A percentile compares a stretch with the other conserved stretches of the same genome.
These are phyloP conservation scores for Chlamydomonas schloesseri DNA, from an alignment of 139 green algal genomes.

Conservation along the genomic window DNA sequence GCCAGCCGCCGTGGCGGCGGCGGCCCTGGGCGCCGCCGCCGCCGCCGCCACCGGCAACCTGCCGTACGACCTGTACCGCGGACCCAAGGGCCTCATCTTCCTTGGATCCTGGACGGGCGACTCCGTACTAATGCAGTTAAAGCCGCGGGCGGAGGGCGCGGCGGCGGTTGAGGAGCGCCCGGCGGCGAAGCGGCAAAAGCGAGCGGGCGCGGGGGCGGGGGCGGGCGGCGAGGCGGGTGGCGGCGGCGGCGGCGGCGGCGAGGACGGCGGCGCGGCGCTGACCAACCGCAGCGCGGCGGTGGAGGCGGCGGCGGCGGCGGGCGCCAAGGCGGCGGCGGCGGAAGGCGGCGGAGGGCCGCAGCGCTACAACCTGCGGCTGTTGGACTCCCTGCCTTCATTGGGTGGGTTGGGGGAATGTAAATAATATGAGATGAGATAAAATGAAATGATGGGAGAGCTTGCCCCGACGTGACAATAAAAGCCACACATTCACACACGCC, in stretches of 20 bases:
- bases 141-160: background rate
- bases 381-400: constrained; percentile 31
- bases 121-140: constrained; percentile 84
- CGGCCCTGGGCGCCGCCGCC: background rate
- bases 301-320: constrained; percentile 20
- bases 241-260: background rate
- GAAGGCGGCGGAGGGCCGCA: background rate
- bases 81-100: constrained; percentile 79
- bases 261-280: background rate
- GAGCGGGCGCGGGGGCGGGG: background rate
- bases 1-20: background rate
- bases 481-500: no score
- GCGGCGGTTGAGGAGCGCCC: background rate
- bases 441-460: no score
- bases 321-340: background rate
- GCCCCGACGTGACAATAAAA: no score
- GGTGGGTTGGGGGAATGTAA: no score
- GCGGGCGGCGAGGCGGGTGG: background rate
- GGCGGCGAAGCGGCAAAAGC: background rate
- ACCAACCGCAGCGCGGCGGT: constrained; percentile 28
- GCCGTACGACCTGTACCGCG: constrained; percentile 39
- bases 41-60: constrained; percentile 10
- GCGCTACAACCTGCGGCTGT: constrained; percentile 8
- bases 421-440: no score
- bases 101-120: constrained; percentile 85